phyloP scores from a whole-genome alignment of 495 filamentous ascomycete species.

The Aeminium ludgeri region DNA sequence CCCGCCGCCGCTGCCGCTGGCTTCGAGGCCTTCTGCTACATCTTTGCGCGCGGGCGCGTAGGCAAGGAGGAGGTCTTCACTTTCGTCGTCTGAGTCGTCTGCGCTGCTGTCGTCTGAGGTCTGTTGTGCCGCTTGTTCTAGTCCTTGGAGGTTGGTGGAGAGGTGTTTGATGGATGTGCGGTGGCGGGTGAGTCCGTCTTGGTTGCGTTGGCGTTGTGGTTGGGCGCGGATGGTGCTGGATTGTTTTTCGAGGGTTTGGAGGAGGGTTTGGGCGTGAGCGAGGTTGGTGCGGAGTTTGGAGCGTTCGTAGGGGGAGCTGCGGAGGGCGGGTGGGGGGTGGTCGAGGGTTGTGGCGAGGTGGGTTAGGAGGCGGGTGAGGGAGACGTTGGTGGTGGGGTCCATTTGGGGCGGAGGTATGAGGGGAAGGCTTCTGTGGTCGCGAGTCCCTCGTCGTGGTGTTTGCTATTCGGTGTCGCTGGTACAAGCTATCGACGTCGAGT shows the following conservation, averaged over 20 bases:
- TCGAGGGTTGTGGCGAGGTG: slow-evolving; percentile 7
- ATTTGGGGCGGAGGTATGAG: background rate
- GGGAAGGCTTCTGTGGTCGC: too few species aligned
- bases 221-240: slow-evolving; percentile 46
- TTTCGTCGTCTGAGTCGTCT: slow-evolving; percentile 9
- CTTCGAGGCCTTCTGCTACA: slow-evolving; percentile 17
- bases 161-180: slow-evolving; percentile 33
- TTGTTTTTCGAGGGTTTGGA: slow-evolving; percentile 61
- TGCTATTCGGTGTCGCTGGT: too few species aligned
- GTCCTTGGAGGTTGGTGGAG: slow-evolving; percentile 23
- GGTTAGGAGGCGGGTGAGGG: slow-evolving; percentile 12
- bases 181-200: slow-evolving; percentile 48
- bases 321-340: background rate
- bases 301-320: slow-evolving; percentile 12
- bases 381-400: slow-evolving; percentile 3
- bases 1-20: slow-evolving; percentile 2
- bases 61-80: slow-evolving; percentile 1
- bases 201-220: slow-evolving; percentile 45
- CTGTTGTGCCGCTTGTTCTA: slow-evolving; percentile 37
- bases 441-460: too few species aligned
- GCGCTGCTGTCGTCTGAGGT: slow-evolving; percentile 14
- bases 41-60: slow-evolving; percentile 21
- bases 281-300: slow-evolving; percentile 35
- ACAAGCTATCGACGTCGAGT: too few species aligned
- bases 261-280: slow-evolving; percentile 59